phyloP scores from a whole-genome alignment of 345 rosid genomes.

The Carallia pectinifolia region DNA sequence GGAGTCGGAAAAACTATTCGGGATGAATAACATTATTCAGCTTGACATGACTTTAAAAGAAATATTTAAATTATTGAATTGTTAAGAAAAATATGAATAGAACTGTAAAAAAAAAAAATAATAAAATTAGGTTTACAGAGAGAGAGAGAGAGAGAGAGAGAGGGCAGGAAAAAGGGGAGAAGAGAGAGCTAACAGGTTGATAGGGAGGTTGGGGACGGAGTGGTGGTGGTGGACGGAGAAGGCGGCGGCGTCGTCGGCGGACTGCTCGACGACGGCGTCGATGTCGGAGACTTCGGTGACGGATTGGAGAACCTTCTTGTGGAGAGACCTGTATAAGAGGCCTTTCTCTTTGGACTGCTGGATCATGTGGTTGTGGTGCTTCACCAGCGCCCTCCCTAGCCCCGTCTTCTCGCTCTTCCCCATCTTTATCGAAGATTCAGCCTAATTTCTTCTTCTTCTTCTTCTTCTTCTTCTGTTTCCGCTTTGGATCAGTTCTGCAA shows the following conservation, averaged over 20 bases:
- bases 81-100: too few relatives aligned
- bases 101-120: too few relatives aligned
- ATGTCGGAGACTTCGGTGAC: conserved; percentile 73
- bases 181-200: conserved; percentile 50
- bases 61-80: too few relatives aligned
- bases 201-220: conserved; percentile 45
- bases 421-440: conserved; percentile 26
- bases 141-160: not conserved
- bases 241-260: conserved; percentile 61
- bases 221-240: conserved; percentile 37
- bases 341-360: conserved; percentile 83
- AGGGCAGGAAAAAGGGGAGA: not conserved
- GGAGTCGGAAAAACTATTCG: too few relatives aligned
- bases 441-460: too few relatives aligned
- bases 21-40: too few relatives aligned
- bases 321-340: conserved; percentile 43
- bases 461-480: too few relatives aligned
- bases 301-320: conserved; percentile 79
- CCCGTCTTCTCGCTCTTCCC: conserved; percentile 80
- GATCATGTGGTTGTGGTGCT: conserved; percentile 87
- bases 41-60: too few relatives aligned
- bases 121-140: too few relatives aligned
- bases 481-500: too few relatives aligned
- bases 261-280: conserved; percentile 77
- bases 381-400: conserved; percentile 78